phyloP scores from a whole-genome alignment of 495 filamentous ascomycete genomes.

The Neohortaea acidophila region DNA sequence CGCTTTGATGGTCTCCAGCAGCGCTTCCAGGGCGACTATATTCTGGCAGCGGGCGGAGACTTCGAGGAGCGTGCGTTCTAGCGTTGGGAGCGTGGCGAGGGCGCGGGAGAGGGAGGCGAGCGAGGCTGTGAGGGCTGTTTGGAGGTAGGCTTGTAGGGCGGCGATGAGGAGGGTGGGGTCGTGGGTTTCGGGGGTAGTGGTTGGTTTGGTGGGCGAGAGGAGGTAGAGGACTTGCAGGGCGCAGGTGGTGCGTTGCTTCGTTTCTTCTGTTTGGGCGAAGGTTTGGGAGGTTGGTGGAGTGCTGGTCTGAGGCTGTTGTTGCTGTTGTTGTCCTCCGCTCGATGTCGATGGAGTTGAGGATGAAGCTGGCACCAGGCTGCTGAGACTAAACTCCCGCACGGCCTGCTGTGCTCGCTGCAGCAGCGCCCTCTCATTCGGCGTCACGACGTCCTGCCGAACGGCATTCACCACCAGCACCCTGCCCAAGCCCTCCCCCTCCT shows the following conservation, averaged over 20 bases:
- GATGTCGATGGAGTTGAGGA: constrained; percentile 22
- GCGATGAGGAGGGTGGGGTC: constrained; percentile 57
- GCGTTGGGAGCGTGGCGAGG: constrained; percentile 60
- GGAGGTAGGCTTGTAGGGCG: constrained; percentile 66
- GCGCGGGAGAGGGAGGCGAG: constrained; percentile 54
- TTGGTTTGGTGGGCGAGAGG: constrained; percentile 46
- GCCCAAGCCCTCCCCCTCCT: constrained; percentile 64
- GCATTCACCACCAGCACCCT: constrained; percentile 52
- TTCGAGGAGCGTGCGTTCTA: constrained; percentile 71
- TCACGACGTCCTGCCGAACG: constrained; percentile 49
- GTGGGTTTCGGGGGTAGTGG: constrained; percentile 32
- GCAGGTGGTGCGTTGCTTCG: constrained; percentile 53
- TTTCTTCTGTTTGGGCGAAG: constrained; percentile 69
- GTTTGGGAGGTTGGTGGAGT: constrained; percentile 32
- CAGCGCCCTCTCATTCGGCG: constrained; percentile 54
- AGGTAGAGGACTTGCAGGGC: constrained; percentile 68
- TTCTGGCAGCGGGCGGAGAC: constrained; percentile 77
- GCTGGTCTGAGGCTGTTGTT: constrained; percentile 10
- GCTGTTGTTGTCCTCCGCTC: not conserved
- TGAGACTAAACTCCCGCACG: constrained; percentile 69
- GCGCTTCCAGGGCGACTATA: constrained; percentile 67
- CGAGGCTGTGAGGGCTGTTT: constrained; percentile 57
- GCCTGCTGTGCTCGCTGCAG: constrained; percentile 59
- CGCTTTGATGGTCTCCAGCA: constrained; percentile 51
- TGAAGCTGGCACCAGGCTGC: constrained; percentile 34